phyloP scores from a whole-genome alignment of 2,329 filamentous ascomycete species.

The Arthrobotrys musiformis region DNA sequence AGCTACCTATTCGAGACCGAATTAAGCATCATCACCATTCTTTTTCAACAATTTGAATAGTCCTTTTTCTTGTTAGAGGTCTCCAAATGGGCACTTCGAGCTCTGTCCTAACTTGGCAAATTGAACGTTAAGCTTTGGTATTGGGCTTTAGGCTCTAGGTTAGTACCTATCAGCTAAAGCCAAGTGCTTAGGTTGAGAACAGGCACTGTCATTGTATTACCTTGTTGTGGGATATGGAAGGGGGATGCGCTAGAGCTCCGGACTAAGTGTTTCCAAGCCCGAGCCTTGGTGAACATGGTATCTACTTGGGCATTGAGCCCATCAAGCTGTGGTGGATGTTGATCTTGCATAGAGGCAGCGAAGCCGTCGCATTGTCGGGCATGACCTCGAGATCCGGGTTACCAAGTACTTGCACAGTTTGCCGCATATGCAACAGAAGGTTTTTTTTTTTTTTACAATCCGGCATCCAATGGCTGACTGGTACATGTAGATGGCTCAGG shows the following conservation, averaged over 20 bases:
- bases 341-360: background rate
- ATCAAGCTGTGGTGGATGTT: slow-evolving; percentile 3
- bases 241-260: background rate
- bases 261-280: background rate
- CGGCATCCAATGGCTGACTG: background rate
- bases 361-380: slow-evolving; percentile 5
- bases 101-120: background rate
- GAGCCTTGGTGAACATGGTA: background rate
- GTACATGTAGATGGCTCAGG: background rate
- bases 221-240: background rate
- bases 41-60: slow-evolving; percentile 5
- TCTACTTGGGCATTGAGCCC: background rate
- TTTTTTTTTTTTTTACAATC: slow-evolving; percentile 1
- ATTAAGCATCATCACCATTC: slow-evolving; percentile 1
- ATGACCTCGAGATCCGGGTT: background rate
- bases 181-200: background rate
- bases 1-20: slow-evolving; percentile 4
- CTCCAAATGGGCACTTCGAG: background rate
- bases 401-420: background rate
- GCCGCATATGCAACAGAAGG: background rate
- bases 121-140: background rate
- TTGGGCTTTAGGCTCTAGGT: background rate
- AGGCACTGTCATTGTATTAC: slow-evolving; percentile 1
- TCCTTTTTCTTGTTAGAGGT: background rate
- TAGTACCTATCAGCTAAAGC: background rate